Conservation (phyloP, 768 basidiomycete genomes). For the Sarcomyxa edulis region DNA sequence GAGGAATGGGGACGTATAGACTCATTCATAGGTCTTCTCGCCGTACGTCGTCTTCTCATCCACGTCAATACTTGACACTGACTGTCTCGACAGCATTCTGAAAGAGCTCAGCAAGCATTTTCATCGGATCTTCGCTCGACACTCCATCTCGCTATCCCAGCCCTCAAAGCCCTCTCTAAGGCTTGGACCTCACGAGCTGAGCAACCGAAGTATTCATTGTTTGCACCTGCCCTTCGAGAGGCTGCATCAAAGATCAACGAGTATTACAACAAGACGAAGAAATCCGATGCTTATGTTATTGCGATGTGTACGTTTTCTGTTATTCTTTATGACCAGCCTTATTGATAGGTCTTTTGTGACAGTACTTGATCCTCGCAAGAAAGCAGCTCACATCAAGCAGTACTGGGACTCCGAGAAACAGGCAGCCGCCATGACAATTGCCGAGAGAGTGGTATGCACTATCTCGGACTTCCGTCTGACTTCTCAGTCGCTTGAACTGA, state of each 20-base stretch:
- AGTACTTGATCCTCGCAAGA: slow-evolving; percentile 20
- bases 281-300: slow-evolving; percentile 23
- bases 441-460: slow-evolving; percentile 15
- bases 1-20: slow-evolving; percentile 21
- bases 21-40: slow-evolving; percentile 13
- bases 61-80: slow-evolving; percentile 1
- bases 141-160: slow-evolving; percentile 24
- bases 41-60: too few relatives aligned
- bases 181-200: slow-evolving; percentile 15
- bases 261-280: slow-evolving; percentile 24
- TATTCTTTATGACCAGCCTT: neutral
- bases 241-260: slow-evolving; percentile 19
- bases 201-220: slow-evolving; percentile 13
- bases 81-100: slow-evolving; percentile 24
- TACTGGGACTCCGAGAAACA: slow-evolving; percentile 18
- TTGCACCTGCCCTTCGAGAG: slow-evolving; percentile 15
- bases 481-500: neutral
- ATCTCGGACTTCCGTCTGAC: neutral
- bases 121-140: slow-evolving; percentile 22
- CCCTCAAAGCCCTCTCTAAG: slow-evolving; percentile 23
- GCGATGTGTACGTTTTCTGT: slow-evolving; percentile 18
- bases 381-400: slow-evolving; percentile 17
- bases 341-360: neutral
- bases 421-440: slow-evolving; percentile 7
- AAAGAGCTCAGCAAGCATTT: slow-evolving; percentile 26